phyloP scores from a whole-genome alignment of 805 yeast genomes.

The Lipomyces yamanashiensis region DNA sequence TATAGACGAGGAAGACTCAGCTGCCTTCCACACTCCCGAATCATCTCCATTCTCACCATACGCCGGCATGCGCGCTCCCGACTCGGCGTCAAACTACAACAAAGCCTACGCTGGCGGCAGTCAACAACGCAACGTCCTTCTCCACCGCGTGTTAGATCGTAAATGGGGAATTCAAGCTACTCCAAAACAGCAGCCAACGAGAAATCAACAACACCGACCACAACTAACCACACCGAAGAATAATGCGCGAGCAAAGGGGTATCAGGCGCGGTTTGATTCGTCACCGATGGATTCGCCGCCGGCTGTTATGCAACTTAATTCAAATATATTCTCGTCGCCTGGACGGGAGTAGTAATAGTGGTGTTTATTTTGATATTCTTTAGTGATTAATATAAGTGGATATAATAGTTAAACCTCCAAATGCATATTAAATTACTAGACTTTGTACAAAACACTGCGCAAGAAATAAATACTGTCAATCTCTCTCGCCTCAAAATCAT shows the following conservation, averaged over 20 bases:
- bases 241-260: background rate
- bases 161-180: slow-evolving; percentile 47
- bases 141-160: slow-evolving; percentile 45
- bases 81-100: background rate
- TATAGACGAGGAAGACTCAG: slow-evolving; percentile 23
- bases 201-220: background rate
- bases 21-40: slow-evolving; percentile 28
- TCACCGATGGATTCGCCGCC: slow-evolving; percentile 37
- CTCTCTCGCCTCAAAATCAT: background rate
- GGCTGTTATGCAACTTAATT: slow-evolving; percentile 26
- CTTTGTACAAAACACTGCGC: background rate
- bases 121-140: slow-evolving; percentile 32
- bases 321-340: slow-evolving; percentile 34
- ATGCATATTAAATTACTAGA: background rate
- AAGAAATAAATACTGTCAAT: background rate
- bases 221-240: slow-evolving; percentile 21
- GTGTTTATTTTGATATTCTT: background rate
- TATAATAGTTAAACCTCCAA: background rate
- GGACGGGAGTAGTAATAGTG: slow-evolving; percentile 10
- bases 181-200: slow-evolving; percentile 35
- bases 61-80: slow-evolving; percentile 21
- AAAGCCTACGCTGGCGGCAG: slow-evolving; percentile 7
- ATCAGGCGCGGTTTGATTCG: slow-evolving; percentile 26
- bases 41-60: slow-evolving; percentile 36
- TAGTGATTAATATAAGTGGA: background rate